Evolutionary conservation across 2,329 filamentous ascomycete genomes (phyloP).

Genomic region (Colletotrichum sidae): DNA sequence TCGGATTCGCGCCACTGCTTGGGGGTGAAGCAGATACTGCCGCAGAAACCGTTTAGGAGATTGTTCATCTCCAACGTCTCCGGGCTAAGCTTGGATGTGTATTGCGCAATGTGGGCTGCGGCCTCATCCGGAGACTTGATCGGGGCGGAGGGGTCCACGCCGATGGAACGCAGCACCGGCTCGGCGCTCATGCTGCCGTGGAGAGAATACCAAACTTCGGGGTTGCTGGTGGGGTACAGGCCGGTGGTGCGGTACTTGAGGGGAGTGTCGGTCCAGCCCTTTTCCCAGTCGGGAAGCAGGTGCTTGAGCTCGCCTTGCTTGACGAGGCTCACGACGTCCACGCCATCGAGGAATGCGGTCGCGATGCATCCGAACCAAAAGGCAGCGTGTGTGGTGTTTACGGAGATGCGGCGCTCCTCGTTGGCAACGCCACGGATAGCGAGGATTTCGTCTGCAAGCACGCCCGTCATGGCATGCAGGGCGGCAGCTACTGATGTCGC

Average conservation of each 20-base stretch:
- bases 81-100: conserved; percentile 23
- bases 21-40: conserved; percentile 29
- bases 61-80: conserved; percentile 32
- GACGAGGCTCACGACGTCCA: conserved; percentile 24
- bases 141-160: conserved; percentile 46
- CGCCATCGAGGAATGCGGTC: conserved; percentile 23
- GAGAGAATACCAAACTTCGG: conserved; percentile 60
- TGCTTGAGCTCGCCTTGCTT: conserved; percentile 27
- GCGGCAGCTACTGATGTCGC: conserved; percentile 46
- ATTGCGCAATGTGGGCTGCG: conserved; percentile 17
- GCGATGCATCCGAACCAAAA: conserved; percentile 46
- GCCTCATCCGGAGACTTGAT: conserved; percentile 26
- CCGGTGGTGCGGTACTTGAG: conserved; percentile 55
- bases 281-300: conserved; percentile 26
- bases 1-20: conserved; percentile 31
- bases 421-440: conserved; percentile 44
- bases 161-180: conserved; percentile 57
- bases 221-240: conserved; percentile 60
- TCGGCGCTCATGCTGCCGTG: conserved; percentile 60
- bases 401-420: conserved; percentile 44
- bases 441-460: conserved; percentile 51
- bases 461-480: conserved; percentile 49
- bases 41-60: conserved; percentile 29
- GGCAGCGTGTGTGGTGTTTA: conserved; percentile 60
- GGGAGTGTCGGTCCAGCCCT: conserved; percentile 38